Conservation (phyloP, 176 grass and related monocot species). For the Lolium perenne region DNA sequence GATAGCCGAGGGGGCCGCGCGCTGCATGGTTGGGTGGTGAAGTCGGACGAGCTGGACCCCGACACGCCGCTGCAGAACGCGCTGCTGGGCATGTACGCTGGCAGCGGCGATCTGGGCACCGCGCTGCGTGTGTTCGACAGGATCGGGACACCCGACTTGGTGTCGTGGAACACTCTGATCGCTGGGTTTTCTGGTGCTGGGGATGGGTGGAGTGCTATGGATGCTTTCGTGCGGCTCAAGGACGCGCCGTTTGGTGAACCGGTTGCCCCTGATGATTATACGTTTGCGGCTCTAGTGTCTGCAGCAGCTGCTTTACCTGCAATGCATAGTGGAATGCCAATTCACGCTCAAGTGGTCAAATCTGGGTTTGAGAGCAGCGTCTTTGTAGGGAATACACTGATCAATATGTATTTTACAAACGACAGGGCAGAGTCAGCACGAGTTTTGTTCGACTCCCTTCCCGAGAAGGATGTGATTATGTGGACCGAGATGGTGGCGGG, state of each 20-base stretch:
- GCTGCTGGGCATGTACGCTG: constrained; percentile 77
- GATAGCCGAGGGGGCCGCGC: constrained; percentile 48
- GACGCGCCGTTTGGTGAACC: constrained; percentile 4
- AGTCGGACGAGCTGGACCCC: constrained; percentile 59
- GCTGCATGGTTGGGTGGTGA: constrained; percentile 79
- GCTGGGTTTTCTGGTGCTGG: constrained; percentile 62
- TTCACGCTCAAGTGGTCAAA: constrained; percentile 73
- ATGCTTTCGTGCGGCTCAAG: constrained; percentile 61
- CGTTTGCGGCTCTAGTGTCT: constrained; percentile 72
- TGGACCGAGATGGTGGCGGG: constrained; percentile 98
- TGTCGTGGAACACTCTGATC: constrained; percentile 92
- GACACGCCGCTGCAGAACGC: constrained; percentile 74
- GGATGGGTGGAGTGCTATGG: constrained; percentile 62
- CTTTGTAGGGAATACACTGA: constrained; percentile 78
- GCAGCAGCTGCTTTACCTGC: constrained; percentile 68
- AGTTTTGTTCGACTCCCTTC: constrained; percentile 62
- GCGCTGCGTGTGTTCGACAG: constrained; percentile 60
- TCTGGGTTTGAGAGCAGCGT: constrained; percentile 59
- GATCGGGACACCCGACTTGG: constrained; percentile 61
- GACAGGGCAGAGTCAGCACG: constrained; percentile 54
- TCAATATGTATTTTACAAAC: constrained; percentile 95
- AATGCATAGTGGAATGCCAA: constrained; percentile 60
- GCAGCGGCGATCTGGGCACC: constrained; percentile 61
- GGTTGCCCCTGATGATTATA: constrained; percentile 70
- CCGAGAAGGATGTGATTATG: constrained; percentile 78